These are phyloP conservation scores for Neurospora intermedia DNA, from an alignment of 495 filamentous ascomycete genomes.

Conservation along the genomic window DNA sequence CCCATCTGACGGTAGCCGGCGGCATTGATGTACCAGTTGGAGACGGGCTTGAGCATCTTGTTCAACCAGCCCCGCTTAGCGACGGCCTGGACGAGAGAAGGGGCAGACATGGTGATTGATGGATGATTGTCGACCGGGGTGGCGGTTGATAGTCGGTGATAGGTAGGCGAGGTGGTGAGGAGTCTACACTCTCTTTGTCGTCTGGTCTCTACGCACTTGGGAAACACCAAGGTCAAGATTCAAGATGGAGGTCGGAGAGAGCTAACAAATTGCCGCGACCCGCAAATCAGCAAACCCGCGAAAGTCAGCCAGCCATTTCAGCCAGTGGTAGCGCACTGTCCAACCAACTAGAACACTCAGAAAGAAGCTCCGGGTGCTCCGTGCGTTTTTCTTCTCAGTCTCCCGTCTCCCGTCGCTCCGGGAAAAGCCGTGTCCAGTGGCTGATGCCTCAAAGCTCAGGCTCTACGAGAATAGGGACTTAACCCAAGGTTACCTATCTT, in stretches of 20 bases:
- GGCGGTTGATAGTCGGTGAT: conserved; percentile 5
- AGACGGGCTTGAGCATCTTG: conserved; percentile 63
- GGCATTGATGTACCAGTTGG: conserved; percentile 73
- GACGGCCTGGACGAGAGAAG: conserved; percentile 60
- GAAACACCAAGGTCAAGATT: neutral
- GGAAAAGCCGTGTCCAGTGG: neutral
- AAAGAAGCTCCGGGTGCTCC: conserved; percentile 1
- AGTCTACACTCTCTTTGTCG: neutral
- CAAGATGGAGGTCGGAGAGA: neutral
- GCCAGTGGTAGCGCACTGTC: neutral
- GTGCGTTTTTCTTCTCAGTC: neutral
- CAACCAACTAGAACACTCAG: neutral
- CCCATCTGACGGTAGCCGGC: conserved; percentile 90
- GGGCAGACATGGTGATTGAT: conserved; percentile 55
- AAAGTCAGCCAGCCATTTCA: conserved; percentile 2
- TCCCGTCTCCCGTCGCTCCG: neutral
- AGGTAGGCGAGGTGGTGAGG: neutral
- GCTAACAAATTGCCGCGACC: neutral
- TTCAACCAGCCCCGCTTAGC: conserved; percentile 74
- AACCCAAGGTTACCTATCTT: neutral
- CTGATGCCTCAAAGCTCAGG: neutral
- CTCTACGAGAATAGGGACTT: neutral
- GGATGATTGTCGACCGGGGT: conserved; percentile 6
- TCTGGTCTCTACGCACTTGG: neutral
- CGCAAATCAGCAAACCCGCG: neutral